Evolutionary conservation across 1,284 basidiomycete species (phyloP), one percentile per base, ranked within the genome.

Genomic region (Boletus coffeatus): DNA sequence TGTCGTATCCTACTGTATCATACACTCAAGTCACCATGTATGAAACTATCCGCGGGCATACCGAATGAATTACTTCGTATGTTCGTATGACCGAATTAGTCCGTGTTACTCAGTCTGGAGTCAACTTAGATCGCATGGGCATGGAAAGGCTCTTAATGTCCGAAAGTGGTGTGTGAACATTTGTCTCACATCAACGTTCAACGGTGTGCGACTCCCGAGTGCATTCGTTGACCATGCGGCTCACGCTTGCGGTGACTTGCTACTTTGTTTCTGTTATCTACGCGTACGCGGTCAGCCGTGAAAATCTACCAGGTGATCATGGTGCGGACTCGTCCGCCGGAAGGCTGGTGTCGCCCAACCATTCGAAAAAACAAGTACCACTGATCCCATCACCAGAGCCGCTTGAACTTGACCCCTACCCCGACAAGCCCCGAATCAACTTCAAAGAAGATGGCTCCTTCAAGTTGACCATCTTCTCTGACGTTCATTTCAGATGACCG

Each of bases 381-480:
- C 14, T 43, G 39, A 7, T 25, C 25, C 7, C 25, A 5, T 39
- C 25, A 4, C 37, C 7, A 5, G 11, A 10, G n/a, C 11, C 36
- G 3, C 56, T 53, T n/a, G 48, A 59, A 36, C 59, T 75, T 8
- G 65, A 85, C 58, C 83, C 83, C 5, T 85, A 84, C 67, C 78
- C 80, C 0, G 66, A 71, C 57, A 85, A 86, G 63, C 79, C 79
- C 5, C 21, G 78, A 8, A 65, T 85, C 4, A 73, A 72, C 4
- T 86, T 86, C 70, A 74, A 75, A 10, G 16, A 67, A 0, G 80
- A 87, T 68, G 83, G 83, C 1, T 83, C 82, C 1, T 87, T 89
- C 78, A 88, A 87, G 71, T 69, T 89, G 56, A 87, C 84, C 14
- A 78, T 89, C 4, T 87, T 89, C 70, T 87, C 85, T 4, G 87